Conservation (phyloP, 306 rosid genomes). For the Citrullus mucosospermus region DNA sequence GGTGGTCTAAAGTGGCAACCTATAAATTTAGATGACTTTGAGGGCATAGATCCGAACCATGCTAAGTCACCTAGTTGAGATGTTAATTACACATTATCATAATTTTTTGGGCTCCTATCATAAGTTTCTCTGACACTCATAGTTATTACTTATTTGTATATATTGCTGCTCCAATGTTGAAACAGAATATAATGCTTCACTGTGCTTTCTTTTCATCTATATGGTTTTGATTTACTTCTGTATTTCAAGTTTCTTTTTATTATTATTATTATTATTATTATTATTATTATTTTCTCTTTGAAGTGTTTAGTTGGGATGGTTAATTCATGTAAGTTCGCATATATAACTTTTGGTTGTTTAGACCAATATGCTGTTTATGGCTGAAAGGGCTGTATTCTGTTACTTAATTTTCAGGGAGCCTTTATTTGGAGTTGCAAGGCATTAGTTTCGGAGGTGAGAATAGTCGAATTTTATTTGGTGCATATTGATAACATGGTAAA, state of each 20-base stretch:
- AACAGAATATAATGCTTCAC: not conserved
- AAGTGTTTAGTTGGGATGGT: not conserved
- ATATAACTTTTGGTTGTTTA: not conserved
- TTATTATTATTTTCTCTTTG: not conserved
- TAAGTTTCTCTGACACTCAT: not conserved
- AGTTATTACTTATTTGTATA: not conserved
- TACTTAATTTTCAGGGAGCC: constrained; percentile 62
- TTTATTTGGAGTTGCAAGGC: constrained; percentile 91
- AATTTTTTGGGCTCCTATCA: not conserved
- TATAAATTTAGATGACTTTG: not conserved
- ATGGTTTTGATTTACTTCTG: not conserved
- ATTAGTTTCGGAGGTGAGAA: constrained; percentile 71
- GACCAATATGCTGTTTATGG: not conserved
- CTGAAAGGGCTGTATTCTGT: constrained; percentile 8
- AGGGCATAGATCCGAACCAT: not conserved
- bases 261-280: not conserved
- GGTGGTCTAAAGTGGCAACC: not conserved
- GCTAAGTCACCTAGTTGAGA: not conserved
- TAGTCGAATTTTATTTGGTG: not conserved
- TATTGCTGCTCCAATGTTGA: not conserved
- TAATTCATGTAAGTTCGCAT: not conserved
- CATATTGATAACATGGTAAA: not conserved
- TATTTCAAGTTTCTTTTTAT: not conserved
- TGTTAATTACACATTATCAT: not conserved
- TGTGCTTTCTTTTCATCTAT: not conserved